Base-by-base conservation (phyloP, 306 rosid genomes). In the Medicago lupulina region DNA sequence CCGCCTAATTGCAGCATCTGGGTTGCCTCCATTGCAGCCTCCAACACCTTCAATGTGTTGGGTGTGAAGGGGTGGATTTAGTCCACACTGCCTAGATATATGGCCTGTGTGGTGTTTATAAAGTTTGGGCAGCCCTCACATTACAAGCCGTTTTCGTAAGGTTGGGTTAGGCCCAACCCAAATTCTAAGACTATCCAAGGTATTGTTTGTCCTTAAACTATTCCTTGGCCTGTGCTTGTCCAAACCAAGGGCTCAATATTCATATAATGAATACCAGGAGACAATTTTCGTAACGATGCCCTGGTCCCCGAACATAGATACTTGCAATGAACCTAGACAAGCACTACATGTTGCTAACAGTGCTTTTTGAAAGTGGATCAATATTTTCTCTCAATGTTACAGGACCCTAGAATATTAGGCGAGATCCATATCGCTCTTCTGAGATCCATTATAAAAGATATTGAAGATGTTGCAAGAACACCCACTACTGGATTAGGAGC, bases 381-480 rank as follows among this genome's bases (percentile, higher is more conserved):
- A 47, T 28, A 17, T 72, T 65, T 43, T 16, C 65, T 75, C 9
- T 76, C 63, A 47, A 59, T 74, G 43, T 57, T 80, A 62, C 81
- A 92, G 97, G 97, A 92, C 55, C 51, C 97, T 25, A 85, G 97
- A 82, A 72, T 92, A 73, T 75, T 92, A 73, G 86, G 91, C 65
- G 97, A 92, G 86, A 84, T 89, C 70, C 95, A 92, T 82, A 63
- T 92, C 76, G 84, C 91, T 71, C 91, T 92, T 78, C 86, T 92
- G 53, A 89, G 82, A 73, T 83, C 73, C 63, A 80, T 89, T 78
- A 78, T 89, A 74, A 92, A 88, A 81, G 97, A 92, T 73, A 86
- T 92, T 46, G 95, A 89, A 81, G 89, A 92, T 83, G 89, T 89
- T 54, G 90, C 86, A 41, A 88, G 92, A 83, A 77, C 85, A 64